Percentiles rank a stretch among this genome's conserved stretches.
Evolutionary conservation across 768 basidiomycete genomes (phyloP).

Genomic region (Jaapia argillacea): DNA sequence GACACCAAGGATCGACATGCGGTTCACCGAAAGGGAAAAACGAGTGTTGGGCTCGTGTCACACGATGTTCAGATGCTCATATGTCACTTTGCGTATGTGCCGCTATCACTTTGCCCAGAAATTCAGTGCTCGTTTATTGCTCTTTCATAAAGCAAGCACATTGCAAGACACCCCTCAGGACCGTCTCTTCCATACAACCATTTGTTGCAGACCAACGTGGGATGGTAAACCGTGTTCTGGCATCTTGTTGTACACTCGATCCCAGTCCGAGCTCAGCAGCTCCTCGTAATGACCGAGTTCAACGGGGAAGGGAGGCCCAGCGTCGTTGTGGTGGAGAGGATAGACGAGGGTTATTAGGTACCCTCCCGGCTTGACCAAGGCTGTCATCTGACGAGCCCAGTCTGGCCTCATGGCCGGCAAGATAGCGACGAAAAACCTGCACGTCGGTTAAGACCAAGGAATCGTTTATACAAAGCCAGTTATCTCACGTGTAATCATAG

Average conservation of each 20-base stretch:
- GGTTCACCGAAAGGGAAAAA: too few relatives aligned
- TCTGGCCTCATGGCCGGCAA: constrained; percentile 38
- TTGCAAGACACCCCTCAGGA: too few relatives aligned
- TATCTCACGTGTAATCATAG: constrained; percentile 56
- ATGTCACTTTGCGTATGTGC: too few relatives aligned
- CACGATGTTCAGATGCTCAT: too few relatives aligned
- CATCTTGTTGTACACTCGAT: constrained; percentile 41
- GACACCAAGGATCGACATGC: too few relatives aligned
- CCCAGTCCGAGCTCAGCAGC: constrained; percentile 38
- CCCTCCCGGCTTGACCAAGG: constrained; percentile 50
- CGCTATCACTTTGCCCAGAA: too few relatives aligned
- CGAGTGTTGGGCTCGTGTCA: too few relatives aligned
- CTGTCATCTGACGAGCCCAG: constrained; percentile 50
- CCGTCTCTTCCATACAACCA: constrained; percentile 56
- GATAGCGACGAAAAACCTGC: constrained; percentile 67
- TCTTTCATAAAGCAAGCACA: too few relatives aligned
- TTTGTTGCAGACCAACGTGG: constrained; percentile 38
- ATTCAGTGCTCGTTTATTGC: too few relatives aligned
- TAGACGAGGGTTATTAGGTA: constrained; percentile 50
- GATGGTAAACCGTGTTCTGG: constrained; percentile 30
- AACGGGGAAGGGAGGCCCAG: constrained; percentile 57
- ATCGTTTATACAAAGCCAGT: background rate
- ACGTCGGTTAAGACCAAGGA: background rate
- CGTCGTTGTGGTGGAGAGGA: constrained; percentile 36
- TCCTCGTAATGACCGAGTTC: constrained; percentile 45